Evolutionary conservation across 208 protist genomes (phyloP).

Genomic region (Wallacemonas sp.): DNA sequence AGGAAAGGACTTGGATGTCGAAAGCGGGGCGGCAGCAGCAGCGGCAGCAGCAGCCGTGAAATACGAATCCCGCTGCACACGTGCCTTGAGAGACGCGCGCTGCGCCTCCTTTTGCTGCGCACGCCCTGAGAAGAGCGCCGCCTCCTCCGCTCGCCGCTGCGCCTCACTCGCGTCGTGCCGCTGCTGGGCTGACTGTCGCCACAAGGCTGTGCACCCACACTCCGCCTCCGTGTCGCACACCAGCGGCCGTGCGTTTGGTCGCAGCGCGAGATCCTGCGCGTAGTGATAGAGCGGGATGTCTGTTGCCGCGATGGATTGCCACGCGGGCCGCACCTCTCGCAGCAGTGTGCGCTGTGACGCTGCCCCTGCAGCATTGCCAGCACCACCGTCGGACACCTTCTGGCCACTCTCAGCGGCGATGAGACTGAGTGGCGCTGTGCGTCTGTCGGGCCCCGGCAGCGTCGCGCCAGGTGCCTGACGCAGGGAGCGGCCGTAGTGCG

Average conservation of each 20-base stretch:
- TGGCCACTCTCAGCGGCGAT: too few species aligned
- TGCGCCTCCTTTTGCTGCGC: background rate
- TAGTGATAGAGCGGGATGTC: conserved; percentile 62
- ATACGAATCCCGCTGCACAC: background rate
- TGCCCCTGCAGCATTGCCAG: background rate
- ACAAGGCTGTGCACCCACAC: conserved; percentile 52
- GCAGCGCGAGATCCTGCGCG: conserved; percentile 44
- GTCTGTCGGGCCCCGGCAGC: background rate
- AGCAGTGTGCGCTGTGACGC: background rate
- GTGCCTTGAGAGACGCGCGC: background rate
- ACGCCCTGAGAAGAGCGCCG: background rate
- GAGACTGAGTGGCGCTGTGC: background rate
- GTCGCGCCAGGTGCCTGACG: background rate
- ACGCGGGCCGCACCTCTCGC: conserved; percentile 33
- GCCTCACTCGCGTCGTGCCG: conserved; percentile 5
- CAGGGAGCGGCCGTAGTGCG: conserved; percentile 26
- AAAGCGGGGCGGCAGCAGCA: too few species aligned
- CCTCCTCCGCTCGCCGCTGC: background rate
- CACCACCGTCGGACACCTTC: too few species aligned
- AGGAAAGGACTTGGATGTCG: background rate
- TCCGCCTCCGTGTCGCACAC: conserved; percentile 39
- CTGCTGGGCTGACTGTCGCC: conserved; percentile 37
- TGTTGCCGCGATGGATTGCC: conserved; percentile 54
- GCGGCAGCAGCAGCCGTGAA: too few species aligned
- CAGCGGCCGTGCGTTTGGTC: conserved; percentile 10